Evolutionary conservation across 306 rosid species (phyloP), one percentile per base, ranked within the genome.

Genomic region (Prunus dulcis): DNA sequence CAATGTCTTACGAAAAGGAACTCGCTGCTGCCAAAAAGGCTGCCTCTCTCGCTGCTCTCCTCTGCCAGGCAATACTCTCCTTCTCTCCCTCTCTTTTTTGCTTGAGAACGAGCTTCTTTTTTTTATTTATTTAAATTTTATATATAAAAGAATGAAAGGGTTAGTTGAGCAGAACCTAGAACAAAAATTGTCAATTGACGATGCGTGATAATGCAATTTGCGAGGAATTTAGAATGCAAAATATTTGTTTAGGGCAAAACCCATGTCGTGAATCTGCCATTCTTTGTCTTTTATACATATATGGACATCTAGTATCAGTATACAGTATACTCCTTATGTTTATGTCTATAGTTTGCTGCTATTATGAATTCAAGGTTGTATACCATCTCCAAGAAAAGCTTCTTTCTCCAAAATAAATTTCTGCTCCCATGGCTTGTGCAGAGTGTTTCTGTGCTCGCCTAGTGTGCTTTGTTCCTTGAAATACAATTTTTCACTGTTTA

Each of bases 11-110:
- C 86, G 92, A 92, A 30, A 92, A 89, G 72, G 97, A 94, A 77
- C 96, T 94, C 77, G 86, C 86, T 4, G 96, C 98, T 74, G 98
- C 98, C 22, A 94, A 82, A 84, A 90, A 85, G 85, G 97, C 97
- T 2, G 93, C 95, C 69, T 76, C 95, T 78, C 87, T 94, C 77
- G 98, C 98, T 28, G 88, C 97, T 76, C 83, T 81, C 53, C 95
- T 94, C 82, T 94, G 97, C 80, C 97, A 94, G 96, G 98, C 79
- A 89, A 27, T 34, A 58, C 66, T 67, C 57, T 64, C 22, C 23
- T 51, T 22, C 47, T 56, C 17, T 64, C n/a, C 57, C 18, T 17
- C 45, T 20, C 55, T 20, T 20, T 20, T 57, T 9, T 20, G 74
- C 15, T 67, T 9, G 30, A 43, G 12, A 20, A 12, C n/a, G 19